Evolutionary conservation across 768 basidiomycete genomes (phyloP).

Genomic region (Auriscalpium orientale): DNA sequence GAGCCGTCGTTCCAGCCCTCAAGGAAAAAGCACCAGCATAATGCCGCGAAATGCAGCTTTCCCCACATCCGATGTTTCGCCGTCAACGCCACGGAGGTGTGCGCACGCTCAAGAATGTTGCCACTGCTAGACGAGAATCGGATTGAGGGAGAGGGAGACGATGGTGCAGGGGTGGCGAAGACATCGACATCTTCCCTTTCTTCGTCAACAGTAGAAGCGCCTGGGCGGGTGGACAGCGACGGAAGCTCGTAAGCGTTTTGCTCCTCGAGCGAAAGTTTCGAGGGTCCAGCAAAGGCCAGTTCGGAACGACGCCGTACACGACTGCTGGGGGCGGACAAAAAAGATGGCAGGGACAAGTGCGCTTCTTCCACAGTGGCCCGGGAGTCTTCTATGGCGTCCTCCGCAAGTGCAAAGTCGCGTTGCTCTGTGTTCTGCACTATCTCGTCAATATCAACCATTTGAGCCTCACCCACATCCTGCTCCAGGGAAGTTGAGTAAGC

Average conservation of each 20-base stretch:
- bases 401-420: background rate
- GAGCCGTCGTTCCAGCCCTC: slow-evolving; percentile 77
- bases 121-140: background rate
- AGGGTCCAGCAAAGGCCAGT: background rate
- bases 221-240: background rate
- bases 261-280: background rate
- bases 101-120: background rate
- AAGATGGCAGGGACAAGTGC: background rate
- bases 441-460: background rate
- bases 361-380: background rate
- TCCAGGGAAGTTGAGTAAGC: background rate
- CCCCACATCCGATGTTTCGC: background rate
- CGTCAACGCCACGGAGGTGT: background rate
- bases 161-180: background rate
- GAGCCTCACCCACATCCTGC: background rate
- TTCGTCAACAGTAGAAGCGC: background rate
- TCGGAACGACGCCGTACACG: slow-evolving; percentile 2
- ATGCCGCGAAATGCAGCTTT: slow-evolving; percentile 5
- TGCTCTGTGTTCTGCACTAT: too few relatives aligned
- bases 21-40: slow-evolving; percentile 47
- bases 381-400: background rate
- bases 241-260: background rate
- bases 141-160: background rate
- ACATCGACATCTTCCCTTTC: background rate
- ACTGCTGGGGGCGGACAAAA: background rate